These are phyloP conservation scores for Stentor coeruleus DNA, from an alignment of 73 alveolate genomes.

Conservation along the genomic window DNA sequence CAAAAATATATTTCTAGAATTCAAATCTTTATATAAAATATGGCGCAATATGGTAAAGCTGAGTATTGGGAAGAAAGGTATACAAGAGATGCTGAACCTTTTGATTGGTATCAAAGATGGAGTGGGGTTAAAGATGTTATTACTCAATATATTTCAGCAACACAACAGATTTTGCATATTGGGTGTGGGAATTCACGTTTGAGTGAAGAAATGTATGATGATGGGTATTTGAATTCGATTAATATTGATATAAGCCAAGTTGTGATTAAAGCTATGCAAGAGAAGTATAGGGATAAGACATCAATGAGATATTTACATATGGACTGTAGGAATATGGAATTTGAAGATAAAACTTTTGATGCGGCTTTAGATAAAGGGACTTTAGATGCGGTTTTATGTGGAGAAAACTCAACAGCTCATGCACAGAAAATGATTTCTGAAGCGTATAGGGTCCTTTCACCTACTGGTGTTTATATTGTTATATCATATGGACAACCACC, in stretches of 20 bases:
- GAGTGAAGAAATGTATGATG: slow-evolving; percentile 97
- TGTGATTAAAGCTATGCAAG: slow-evolving; percentile 91
- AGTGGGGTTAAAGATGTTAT: slow-evolving; percentile 91
- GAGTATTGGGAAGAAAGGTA: slow-evolving; percentile 98
- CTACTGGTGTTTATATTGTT: slow-evolving; percentile 93
- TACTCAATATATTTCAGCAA: slow-evolving; percentile 79
- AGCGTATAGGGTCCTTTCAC: slow-evolving; percentile 85
- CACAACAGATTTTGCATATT: slow-evolving; percentile 80
- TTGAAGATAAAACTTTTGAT: slow-evolving; percentile 86
- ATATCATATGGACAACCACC: slow-evolving; percentile 93
- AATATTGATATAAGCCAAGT: slow-evolving; percentile 89
- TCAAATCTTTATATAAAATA: too few species aligned
- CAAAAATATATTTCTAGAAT: too few species aligned
- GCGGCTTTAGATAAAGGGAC: slow-evolving; percentile 94
- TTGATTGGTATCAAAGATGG: slow-evolving; percentile 95
- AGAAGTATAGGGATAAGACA: slow-evolving; percentile 90
- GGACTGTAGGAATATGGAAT: slow-evolving; percentile 88
- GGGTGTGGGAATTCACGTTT: slow-evolving; percentile 95
- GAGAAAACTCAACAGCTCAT: slow-evolving; percentile 91
- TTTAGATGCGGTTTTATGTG: slow-evolving; percentile 92
- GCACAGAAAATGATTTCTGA: slow-evolving; percentile 88
- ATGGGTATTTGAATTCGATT: slow-evolving; percentile 88
- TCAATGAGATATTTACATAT: slow-evolving; percentile 76
- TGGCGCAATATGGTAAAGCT: slow-evolving; percentile 96
- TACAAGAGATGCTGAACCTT: slow-evolving; percentile 94